Evolutionary conservation across 1,284 basidiomycete species (phyloP), one percentile per base, ranked within the genome.

Genomic region (Sporisorium reilianum): DNA sequence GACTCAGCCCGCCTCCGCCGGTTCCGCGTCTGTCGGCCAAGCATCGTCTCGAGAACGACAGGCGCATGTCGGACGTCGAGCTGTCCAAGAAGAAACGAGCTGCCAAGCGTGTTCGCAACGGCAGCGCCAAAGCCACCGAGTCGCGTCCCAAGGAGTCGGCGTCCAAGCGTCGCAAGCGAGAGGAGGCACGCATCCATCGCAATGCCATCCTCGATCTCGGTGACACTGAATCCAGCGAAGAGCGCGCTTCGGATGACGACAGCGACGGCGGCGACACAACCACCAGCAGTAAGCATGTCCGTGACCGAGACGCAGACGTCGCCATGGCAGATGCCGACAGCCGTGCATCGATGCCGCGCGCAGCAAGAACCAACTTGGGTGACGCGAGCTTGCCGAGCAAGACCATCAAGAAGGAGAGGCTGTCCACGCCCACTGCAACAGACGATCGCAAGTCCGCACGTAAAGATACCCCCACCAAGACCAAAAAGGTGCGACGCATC

Each of bases 151-250:
- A 65, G 42, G 65, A 74, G 20, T 68, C 61, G 46, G 62, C 57
- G 12, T 64, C 64, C 4, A 74, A 64, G 49, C 56, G 61, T 41
- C 62, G 46, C 44, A 68, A 73, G 51, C 41, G 66, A 14, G 66
- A 70, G 34, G 67, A 75, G 38, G 56, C 66, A 14, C 66, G 63
- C n/a, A 63, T 62, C 18, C 66, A 65, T 41, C 75, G 75, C 53
- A 57, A 66, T 18, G 66, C 65, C 23, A 68, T 77, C n/a, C 59
- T 73, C 12, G 71, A 69, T 46, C 56, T 74, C 2, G 66, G 62
- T 18, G 75, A 77, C n/a, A 60, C 66, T 3, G 75, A 77, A 38
- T 77, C 75, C 14, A 74, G 71, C 60, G 66, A 68, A 18, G 66
- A 70, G 20, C 62, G 51, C 8, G 41, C 55, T 5, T 53, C 62